Evolutionary conservation across 2,329 filamentous ascomycete species (phyloP), one percentile per base, ranked within the genome.

Genomic region (Colletotrichum echinochloae): DNA sequence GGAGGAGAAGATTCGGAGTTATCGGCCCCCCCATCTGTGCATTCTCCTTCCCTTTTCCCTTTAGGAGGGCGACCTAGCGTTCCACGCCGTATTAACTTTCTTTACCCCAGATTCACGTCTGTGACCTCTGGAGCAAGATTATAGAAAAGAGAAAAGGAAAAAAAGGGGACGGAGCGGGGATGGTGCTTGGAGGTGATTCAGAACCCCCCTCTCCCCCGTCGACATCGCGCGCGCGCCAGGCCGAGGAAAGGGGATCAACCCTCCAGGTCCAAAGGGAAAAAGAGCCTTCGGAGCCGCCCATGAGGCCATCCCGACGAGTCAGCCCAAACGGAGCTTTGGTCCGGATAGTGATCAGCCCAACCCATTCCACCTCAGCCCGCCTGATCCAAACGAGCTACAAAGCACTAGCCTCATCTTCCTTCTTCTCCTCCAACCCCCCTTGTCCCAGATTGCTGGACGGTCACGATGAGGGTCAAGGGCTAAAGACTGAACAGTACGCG

Each of bases 401-500:
- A 23, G 44, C 11, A 23, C 44, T 23, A 46, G 44, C 44, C n/a
- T 46, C 41, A 7, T n/a, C 18, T 4, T 44, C 20, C 18, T 44
- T 2, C 41, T 18, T n/a, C 44, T 12, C 2, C 4, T 1, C 44
- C 44, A 20, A 9, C 28, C 11, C 26, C 8, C 28, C 26, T 20
- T 20, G 12, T n/a, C 28, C 11, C 28, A 33, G 51, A 30, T 35
- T 54, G 30, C n/a, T 33, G 8, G 52, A 33, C 52, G n/a, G 30
- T 51, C n/a, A 16, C 8, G 18, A 46, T 48, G 56, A 44, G 26
- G 28, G 56, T 33, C 23, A 20, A 46, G 28, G 23, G 48, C 52
- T 67, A 16, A 30, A 30, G 26, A 20, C 26, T 51, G 59, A 46
- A 71, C 69, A 70, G 60, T 71, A 70, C 28, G 69, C 63, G 65